Base-by-base conservation (phyloP, 257 asterid genomes). In the Handroanthus guayacan region DNA sequence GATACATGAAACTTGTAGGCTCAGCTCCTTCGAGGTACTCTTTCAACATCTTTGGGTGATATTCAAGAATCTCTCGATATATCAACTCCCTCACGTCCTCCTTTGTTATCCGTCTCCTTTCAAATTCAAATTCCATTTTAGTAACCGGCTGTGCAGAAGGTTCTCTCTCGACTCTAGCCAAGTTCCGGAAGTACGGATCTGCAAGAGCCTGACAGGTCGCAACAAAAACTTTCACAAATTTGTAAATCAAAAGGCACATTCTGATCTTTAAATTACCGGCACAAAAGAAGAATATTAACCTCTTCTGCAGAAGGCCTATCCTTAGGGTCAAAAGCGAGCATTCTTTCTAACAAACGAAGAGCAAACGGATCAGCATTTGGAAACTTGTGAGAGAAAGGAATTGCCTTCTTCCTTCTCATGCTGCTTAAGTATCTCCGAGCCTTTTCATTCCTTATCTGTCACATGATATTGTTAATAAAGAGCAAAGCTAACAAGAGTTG, bases 291-390 rank as follows among this genome's bases (percentile, higher is more conserved):
- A 51, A 75, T n/a, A n/a, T 31, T 14, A 43, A 94, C 99, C 94
- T 92, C 98, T 84, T 95, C 98, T 72, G 98, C 99, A 3, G 86
- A 80, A 63, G 98, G 99, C 75, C 99, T 83, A 79, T 95, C 98
- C 81, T 91, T 95, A 25, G 98, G 98, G 82, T 95, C 99, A 79
- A 95, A 95, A 81, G 98, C 98, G 25, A 95, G 97, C 98, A 95
- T 91, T 84, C 85, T 87, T 86, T 92, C 96, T 64, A 95, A 79
- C 78, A 95, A 78, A 13, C 95, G 91, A 75, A 95, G 96, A 45
- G 99, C 98, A 60, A 90, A 88, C 18, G 96, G 97, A 60, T 95
- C 97, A 8, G 92, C 96, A 82, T 87, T 87, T 54, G 98, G 99
- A 71, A 95, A 95, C 81, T 92, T 95, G 69, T 89, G 91, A 77